These are phyloP conservation scores for Macrophomina phaseolina DNA, from an alignment of 2,329 filamentous ascomycete species.

Conservation along the genomic window DNA sequence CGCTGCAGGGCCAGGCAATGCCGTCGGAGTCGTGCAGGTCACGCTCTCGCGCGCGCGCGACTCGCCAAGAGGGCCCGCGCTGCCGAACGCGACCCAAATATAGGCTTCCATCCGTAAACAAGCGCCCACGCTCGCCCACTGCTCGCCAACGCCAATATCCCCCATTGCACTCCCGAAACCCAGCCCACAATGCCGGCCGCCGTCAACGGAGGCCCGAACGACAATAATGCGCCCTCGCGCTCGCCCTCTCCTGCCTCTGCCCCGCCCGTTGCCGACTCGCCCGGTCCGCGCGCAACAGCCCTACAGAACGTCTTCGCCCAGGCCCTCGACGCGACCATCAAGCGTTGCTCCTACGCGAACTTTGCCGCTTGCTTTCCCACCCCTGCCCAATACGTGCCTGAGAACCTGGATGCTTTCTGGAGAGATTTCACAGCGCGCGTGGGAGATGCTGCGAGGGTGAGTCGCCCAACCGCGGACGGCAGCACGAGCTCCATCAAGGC, in stretches of 20 bases:
- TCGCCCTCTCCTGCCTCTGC: conserved; percentile 59
- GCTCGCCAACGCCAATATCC: conserved; percentile 9
- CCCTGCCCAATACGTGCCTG: conserved; percentile 62
- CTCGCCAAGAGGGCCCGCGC: not conserved
- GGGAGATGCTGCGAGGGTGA: conserved; percentile 59
- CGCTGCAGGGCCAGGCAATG: not conserved
- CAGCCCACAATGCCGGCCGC: conserved; percentile 38
- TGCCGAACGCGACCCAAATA: conserved; percentile 16
- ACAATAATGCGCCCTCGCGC: conserved; percentile 36
- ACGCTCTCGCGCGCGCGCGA: not conserved
- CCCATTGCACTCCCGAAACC: not conserved
- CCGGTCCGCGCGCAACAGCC: conserved; percentile 65
- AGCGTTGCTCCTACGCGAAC: conserved; percentile 65
- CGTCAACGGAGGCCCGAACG: conserved; percentile 27
- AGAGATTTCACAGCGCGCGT: conserved; percentile 64
- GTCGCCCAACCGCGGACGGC: not conserved
- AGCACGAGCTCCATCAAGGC: not conserved
- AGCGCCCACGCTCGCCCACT: conserved; percentile 21
- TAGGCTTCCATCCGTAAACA: conserved; percentile 18
- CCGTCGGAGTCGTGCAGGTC: not conserved
- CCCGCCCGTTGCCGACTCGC: conserved; percentile 60
- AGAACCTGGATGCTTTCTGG: conserved; percentile 62
- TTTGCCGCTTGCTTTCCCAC: conserved; percentile 70
- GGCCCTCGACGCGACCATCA: conserved; percentile 64
- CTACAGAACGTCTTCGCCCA: conserved; percentile 66